Conservation (phyloP, 2,329 filamentous ascomycete genomes). For the Trichophyton benhamiae region DNA sequence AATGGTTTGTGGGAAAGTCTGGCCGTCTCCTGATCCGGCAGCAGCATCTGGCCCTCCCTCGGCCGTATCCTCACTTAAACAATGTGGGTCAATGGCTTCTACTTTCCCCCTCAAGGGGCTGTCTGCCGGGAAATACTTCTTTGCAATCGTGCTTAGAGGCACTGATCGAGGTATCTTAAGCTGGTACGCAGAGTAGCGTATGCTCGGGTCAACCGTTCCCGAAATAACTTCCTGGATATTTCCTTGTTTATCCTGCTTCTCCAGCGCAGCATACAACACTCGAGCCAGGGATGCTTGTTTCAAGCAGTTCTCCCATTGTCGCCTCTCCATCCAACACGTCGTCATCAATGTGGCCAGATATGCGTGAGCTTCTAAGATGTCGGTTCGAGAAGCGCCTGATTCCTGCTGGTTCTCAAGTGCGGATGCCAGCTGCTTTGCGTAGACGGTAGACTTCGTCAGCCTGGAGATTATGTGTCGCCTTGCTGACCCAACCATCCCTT, state of each 20-base stretch:
- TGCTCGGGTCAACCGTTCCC: conserved; percentile 79
- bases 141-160: conserved; percentile 65
- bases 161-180: conserved; percentile 75
- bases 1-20: conserved; percentile 57
- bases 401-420: conserved; percentile 50
- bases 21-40: conserved; percentile 30
- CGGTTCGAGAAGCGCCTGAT: conserved; percentile 55
- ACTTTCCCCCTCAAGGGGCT: conserved; percentile 52
- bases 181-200: conserved; percentile 90
- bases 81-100: conserved; percentile 55
- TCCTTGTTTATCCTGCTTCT: conserved; percentile 54
- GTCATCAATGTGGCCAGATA: conserved; percentile 69
- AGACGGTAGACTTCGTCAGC: conserved; percentile 63
- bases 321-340: conserved; percentile 72
- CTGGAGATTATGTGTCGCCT: conserved; percentile 82
- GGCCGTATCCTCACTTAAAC: conserved; percentile 49
- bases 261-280: conserved; percentile 69
- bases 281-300: conserved; percentile 62
- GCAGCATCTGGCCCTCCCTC: conserved; percentile 31
- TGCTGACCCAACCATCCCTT: conserved; percentile 64
- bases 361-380: conserved; percentile 73
- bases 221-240: conserved; percentile 75
- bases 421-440: conserved; percentile 55
- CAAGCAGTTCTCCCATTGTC: conserved; percentile 70
- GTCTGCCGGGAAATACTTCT: conserved; percentile 60